Base-by-base conservation (phyloP, 2,329 filamentous ascomycete species). In the Clathrospora elynae region DNA sequence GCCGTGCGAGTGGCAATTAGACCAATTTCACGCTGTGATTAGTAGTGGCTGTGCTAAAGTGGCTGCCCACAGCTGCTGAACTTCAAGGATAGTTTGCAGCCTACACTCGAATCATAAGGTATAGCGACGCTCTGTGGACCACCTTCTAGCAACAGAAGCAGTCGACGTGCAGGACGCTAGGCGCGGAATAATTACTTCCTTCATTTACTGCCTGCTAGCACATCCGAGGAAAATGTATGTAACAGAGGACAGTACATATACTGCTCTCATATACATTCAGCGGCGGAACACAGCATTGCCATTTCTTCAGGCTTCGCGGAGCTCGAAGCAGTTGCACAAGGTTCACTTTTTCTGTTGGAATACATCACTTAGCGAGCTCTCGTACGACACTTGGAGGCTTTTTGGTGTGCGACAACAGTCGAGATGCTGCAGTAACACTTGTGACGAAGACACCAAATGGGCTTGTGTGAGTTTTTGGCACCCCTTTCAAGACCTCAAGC, bases 1-100 rank as follows among this genome's bases (percentile, higher is more conserved):
- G 25, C 13, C 11, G 22, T 17, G 42, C 43, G 43, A 37, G 42
- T 42, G n/a, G n/a, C n/a, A 36, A 32, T n/a, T 17, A 18, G 22
- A 33, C 43, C 43, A 36, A 22, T 14, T 9, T 14, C 13, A 31
- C 18, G 7, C 7, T 8, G 3, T 19, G n/a, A n/a, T n/a, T n/a
- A n/a, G n/a, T n/a, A n/a, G n/a, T n/a, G n/a, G n/a, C n/a, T n/a
- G n/a, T n/a, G n/a, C n/a, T n/a, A n/a, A n/a, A n/a, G n/a, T n/a
- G n/a, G n/a, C n/a, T n/a, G n/a, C n/a, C n/a, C n/a, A n/a, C n/a
- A n/a, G n/a, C n/a, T n/a, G n/a, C n/a, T n/a, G n/a, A n/a, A n/a
- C n/a, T n/a, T n/a, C n/a, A n/a, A n/a, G n/a, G n/a, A n/a, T n/a
- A n/a, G n/a, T n/a, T n/a, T n/a, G n/a, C n/a, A n/a, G n/a, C n/a